phyloP scores from a whole-genome alignment of 2,329 filamentous ascomycete species.

The Gyromitra esculenta region DNA sequence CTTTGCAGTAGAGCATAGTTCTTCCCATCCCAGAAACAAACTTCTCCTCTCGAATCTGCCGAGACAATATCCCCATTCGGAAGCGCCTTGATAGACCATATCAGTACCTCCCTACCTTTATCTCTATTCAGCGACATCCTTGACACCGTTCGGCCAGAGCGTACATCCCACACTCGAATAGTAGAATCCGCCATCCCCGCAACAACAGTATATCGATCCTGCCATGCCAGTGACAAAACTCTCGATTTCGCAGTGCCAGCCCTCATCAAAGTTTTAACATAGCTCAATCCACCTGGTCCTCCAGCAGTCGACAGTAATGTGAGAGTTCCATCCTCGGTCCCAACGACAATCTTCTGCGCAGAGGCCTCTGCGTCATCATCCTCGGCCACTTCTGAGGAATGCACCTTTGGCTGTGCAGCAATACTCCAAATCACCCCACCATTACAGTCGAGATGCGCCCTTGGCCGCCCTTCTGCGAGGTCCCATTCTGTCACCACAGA shows the following conservation, averaged over 20 bases:
- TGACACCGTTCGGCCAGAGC: slow-evolving; percentile 77
- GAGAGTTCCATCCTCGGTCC: slow-evolving; percentile 82
- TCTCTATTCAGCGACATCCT: slow-evolving; percentile 88
- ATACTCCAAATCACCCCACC: slow-evolving; percentile 98
- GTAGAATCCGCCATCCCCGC: slow-evolving; percentile 96
- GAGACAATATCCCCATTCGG: slow-evolving; percentile 90
- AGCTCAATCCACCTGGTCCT: slow-evolving; percentile 71
- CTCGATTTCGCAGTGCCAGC: slow-evolving; percentile 84
- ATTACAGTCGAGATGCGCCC: slow-evolving; percentile 86
- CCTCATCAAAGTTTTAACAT: slow-evolving; percentile 77
- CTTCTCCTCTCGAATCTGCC: slow-evolving; percentile 91
- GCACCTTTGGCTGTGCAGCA: slow-evolving; percentile 76
- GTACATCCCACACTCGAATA: slow-evolving; percentile 89
- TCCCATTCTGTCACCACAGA: slow-evolving; percentile 96
- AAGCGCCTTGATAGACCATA: slow-evolving; percentile 92
- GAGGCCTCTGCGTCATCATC: slow-evolving; percentile 59
- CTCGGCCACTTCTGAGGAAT: slow-evolving; percentile 57
- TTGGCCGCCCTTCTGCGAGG: slow-evolving; percentile 77
- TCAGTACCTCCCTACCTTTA: slow-evolving; percentile 84
- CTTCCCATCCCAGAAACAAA: slow-evolving; percentile 92
- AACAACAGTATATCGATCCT: slow-evolving; percentile 81
- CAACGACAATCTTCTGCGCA: slow-evolving; percentile 77
- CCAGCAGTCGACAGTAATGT: slow-evolving; percentile 52
- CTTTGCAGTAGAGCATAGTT: slow-evolving; percentile 89
- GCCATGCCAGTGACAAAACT: slow-evolving; percentile 90